phyloP scores from a whole-genome alignment of 495 filamentous ascomycete species.

The Trichoderma reesei region DNA sequence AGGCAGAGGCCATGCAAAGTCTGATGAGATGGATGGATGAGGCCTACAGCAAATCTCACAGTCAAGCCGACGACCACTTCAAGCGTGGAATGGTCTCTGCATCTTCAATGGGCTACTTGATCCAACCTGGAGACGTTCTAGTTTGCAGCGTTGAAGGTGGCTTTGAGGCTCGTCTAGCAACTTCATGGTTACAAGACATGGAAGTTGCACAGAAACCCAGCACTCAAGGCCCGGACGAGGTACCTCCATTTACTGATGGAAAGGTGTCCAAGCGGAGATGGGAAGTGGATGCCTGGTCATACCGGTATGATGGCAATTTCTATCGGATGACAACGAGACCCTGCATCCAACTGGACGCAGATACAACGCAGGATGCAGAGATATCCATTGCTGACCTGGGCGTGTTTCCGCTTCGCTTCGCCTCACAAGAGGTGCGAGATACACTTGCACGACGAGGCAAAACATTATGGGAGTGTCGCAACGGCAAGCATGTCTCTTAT shows the following conservation, averaged over 20 bases:
- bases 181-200: background rate
- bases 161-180: background rate
- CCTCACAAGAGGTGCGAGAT: background rate
- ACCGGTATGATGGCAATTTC: background rate
- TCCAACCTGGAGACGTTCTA: background rate
- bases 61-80: background rate
- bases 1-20: background rate
- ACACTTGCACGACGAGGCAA: background rate
- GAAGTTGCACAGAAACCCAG: background rate
- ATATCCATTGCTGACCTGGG: background rate
- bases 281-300: background rate
- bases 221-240: no score
- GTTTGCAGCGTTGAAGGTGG: background rate
- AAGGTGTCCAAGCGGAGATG: background rate
- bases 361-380: background rate
- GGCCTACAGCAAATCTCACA: background rate
- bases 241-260: background rate
- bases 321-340: background rate
- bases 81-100: background rate
- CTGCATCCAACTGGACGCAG: background rate
- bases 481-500: background rate
- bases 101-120: background rate
- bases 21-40: background rate
- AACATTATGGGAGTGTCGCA: background rate
- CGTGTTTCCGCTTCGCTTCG: background rate